Percentiles rank a stretch among this genome's conserved stretches.
phyloP scores from a whole-genome alignment of 108 stramenopile species.

The Skeletonema potamos region DNA sequence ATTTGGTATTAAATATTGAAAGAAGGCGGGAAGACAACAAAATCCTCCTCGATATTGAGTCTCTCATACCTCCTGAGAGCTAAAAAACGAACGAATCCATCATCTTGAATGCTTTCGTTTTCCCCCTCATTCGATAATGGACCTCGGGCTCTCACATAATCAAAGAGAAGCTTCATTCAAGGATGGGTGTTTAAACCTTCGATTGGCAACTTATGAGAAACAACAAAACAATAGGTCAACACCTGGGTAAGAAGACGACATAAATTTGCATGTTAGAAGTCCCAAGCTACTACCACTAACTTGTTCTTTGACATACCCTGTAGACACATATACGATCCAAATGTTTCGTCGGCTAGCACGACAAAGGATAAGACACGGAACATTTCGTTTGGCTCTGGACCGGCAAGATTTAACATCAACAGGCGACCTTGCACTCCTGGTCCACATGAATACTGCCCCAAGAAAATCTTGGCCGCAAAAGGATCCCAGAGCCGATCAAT shows the following conservation, averaged over 20 bases:
- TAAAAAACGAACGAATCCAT: too few species aligned
- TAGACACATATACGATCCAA: slow-evolving; percentile 48
- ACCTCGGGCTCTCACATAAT: slow-evolving; percentile 13
- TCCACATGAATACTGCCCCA: neutral
- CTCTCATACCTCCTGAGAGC: too few species aligned
- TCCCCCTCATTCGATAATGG: slow-evolving; percentile 3
- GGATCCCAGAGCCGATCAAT: slow-evolving; percentile 12
- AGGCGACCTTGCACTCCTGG: slow-evolving; percentile 9
- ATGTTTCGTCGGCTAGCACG: slow-evolving; percentile 12
- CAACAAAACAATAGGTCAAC: slow-evolving; percentile 3
- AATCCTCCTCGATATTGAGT: too few species aligned
- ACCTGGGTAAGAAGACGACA: slow-evolving; percentile 48
- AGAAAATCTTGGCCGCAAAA: neutral
- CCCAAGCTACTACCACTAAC: too few species aligned
- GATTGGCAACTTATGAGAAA: slow-evolving; percentile 36
- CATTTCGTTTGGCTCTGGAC: slow-evolving; percentile 48
- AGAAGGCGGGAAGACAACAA: too few species aligned
- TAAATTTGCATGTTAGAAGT: too few species aligned
- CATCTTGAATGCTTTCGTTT: neutral
- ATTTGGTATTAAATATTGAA: too few species aligned
- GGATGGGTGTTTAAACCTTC: slow-evolving; percentile 43
- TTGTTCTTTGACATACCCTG: too few species aligned
- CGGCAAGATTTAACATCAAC: slow-evolving; percentile 35
- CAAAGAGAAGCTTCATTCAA: slow-evolving; percentile 47
- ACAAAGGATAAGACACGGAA: slow-evolving; percentile 20